Conservation (phyloP, 768 basidiomycete species). For the Lentinula edodes region DNA sequence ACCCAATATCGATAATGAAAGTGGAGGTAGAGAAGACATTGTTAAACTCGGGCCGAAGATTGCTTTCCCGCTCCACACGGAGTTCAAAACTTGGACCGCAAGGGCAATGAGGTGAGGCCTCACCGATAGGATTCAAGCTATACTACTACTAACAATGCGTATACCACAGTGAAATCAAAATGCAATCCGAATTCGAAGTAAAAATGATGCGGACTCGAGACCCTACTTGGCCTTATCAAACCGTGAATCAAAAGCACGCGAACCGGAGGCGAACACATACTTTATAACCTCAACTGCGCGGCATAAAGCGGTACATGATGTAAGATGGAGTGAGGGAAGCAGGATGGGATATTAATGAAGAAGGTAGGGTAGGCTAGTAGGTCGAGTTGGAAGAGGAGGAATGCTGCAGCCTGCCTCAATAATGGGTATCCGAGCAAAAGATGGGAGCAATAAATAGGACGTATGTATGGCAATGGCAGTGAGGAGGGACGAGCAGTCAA, state of each 20-base stretch:
- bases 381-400: not conserved
- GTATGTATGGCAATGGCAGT: not conserved
- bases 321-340: not conserved
- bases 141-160: too few species aligned
- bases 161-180: too few species aligned
- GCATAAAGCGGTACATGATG: too few species aligned
- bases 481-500: not conserved
- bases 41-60: not conserved
- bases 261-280: not conserved
- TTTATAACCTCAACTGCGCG: not conserved
- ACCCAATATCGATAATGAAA: conserved; percentile 78
- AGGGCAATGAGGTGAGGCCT: too few species aligned
- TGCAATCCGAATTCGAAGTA: too few species aligned
- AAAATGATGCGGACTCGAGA: too few species aligned
- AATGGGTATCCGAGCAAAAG: not conserved
- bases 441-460: not conserved
- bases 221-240: too few species aligned
- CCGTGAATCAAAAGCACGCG: not conserved
- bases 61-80: too few species aligned
- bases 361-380: not conserved
- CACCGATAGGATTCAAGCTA: too few species aligned
- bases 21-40: conserved; percentile 42
- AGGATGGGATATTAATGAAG: not conserved
- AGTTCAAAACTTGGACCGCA: too few species aligned
- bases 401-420: not conserved